Conservation (phyloP, 2,329 filamentous ascomycete species). For the Sclerotinia trifoliorum region DNA sequence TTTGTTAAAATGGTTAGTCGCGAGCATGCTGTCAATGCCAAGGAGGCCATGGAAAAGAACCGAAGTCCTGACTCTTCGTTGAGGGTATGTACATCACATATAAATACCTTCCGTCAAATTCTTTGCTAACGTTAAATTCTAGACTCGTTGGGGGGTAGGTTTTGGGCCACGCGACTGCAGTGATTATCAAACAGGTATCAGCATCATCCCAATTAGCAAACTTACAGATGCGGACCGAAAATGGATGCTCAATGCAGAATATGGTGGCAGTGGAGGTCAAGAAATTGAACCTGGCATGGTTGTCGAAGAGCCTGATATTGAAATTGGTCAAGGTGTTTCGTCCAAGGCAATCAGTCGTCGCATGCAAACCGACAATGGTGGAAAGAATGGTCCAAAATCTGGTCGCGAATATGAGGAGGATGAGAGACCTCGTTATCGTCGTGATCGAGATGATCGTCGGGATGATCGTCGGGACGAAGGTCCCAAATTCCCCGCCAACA, state of each 20-base stretch:
- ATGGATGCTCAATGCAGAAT: constrained; percentile 94
- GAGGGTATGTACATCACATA: constrained; percentile 32
- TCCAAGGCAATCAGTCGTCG: constrained; percentile 78
- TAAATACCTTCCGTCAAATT: neutral
- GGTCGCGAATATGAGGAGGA: constrained; percentile 39
- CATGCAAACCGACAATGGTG: constrained; percentile 67
- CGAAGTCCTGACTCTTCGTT: constrained; percentile 62
- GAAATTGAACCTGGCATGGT: constrained; percentile 79
- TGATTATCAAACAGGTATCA: constrained; percentile 89
- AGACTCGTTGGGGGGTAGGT: constrained; percentile 96
- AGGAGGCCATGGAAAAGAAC: constrained; percentile 81
- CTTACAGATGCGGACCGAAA: constrained; percentile 95
- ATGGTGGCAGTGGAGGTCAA: constrained; percentile 84
- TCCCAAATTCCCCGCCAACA: constrained; percentile 27
- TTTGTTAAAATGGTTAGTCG: constrained; percentile 99
- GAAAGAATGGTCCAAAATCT: constrained; percentile 63
- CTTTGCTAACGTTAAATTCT: constrained; percentile 26
- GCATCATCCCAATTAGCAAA: constrained; percentile 86
- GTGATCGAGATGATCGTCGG: constrained; percentile 26
- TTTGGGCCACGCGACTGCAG: constrained; percentile 97
- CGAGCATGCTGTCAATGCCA: constrained; percentile 77
- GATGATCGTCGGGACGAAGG: constrained; percentile 27
- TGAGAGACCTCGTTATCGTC: constrained; percentile 31
- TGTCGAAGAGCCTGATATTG: constrained; percentile 96
- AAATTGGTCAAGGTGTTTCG: constrained; percentile 95